These are phyloP conservation scores for Gossypium turneri DNA, from an alignment of 345 rosid genomes.

Conservation along the genomic window DNA sequence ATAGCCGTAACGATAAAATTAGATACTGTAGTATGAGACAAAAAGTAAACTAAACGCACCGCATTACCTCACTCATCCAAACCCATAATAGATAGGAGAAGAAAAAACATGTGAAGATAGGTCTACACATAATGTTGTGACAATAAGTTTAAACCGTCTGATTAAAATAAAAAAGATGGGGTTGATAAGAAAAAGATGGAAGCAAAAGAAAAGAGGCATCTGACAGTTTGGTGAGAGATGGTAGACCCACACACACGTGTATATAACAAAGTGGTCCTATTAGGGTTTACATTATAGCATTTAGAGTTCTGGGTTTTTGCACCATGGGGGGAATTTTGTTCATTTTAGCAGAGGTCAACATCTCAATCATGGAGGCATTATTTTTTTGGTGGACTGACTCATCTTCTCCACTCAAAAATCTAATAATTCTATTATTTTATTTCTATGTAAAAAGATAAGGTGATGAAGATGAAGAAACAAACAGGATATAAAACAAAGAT, in stretches of 20 bases:
- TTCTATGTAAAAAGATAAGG: constrained; percentile 5
- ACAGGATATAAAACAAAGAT: constrained; percentile 34
- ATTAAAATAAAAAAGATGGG: background rate
- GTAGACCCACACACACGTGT: constrained; percentile 54
- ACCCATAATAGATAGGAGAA: background rate
- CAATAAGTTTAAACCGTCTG: background rate
- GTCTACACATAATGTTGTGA: background rate
- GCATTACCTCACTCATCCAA: too few species aligned
- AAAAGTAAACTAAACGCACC: too few species aligned
- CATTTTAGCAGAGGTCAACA: constrained; percentile 43
- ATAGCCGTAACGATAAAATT: fast-evolving
- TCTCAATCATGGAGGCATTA: constrained; percentile 64
- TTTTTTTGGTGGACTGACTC: constrained; percentile 33
- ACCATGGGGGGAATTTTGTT: constrained; percentile 33
- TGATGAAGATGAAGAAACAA: constrained; percentile 1
- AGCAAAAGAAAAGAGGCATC: background rate
- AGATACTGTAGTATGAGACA: fast-evolving
- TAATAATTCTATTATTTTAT: background rate
- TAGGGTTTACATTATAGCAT: background rate
- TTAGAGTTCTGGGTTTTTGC: background rate
- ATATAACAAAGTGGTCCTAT: constrained; percentile 30
- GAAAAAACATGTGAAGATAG: background rate
- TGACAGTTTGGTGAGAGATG: constrained; percentile 30
- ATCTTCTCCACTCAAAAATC: constrained; percentile 25
- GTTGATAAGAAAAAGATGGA: background rate